Evolutionary conservation across 176 grass and related monocot species (phyloP), one percentile per base, ranked within the genome.

Genomic region (Rhynchospora breviuscula): DNA sequence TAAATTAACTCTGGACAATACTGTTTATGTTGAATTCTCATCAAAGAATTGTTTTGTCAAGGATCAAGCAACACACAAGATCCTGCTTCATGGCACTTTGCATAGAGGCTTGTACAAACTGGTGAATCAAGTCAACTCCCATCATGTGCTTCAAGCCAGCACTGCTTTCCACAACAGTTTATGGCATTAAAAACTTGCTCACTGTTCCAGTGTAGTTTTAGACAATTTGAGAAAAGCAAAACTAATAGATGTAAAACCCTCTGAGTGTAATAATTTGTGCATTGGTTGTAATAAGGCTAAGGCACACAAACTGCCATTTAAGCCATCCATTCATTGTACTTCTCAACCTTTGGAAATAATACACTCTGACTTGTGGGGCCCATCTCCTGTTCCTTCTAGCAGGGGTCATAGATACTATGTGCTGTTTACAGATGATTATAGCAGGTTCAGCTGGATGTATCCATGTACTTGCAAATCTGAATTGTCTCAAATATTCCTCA

Each of bases 91-190:
- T 10, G 75, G 75, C 2, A 59, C 17, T 6, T n/a, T 59, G 56
- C 11, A 17, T 59, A 59, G 17, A 5, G 56, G 56, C 14, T 44
- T 79, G 5, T 26, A 44, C 5, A 23, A 79, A 0, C 5, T 59
- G 4, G 0, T 11, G n/a, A n/a, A n/a, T 3, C 56, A 13, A 18
- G 1, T 3, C 4, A 0, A 0, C 2, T 13, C 17, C 0, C 15
- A 59, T 5, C 15, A 59, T 0, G 56, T 9, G 0, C 18, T n/a
- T 0, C 56, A 59, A 17, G 15, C 17, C 18, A n/a, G n/a, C n/a
- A n/a, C n/a, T n/a, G n/a, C 0, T 1, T 4, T 0, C 17, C 3
- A 0, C 0, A 3, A 17, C 15, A 5, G 15, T 2, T 17, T 0
- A 59, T 59, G 14, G 13, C 14, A 59, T 3, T 17, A 2, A 2